Base-by-base conservation (phyloP, 2,329 filamentous ascomycete genomes). In the Fusarium circinatum region DNA sequence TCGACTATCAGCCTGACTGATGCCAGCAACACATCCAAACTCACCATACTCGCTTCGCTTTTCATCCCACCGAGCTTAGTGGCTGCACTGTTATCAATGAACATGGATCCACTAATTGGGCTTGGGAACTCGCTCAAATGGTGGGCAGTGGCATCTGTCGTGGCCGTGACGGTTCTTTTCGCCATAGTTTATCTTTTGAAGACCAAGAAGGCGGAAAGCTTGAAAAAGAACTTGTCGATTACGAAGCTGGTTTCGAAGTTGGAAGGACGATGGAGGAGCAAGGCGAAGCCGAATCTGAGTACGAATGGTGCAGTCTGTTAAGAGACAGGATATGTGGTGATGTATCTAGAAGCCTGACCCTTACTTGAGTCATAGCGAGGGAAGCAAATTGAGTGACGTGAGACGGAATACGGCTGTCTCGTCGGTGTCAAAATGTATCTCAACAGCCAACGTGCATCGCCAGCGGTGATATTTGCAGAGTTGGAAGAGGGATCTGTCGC, bases 301-400 rank as follows among this genome's bases (percentile, higher is more conserved):
- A 22, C 34, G 18, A 54, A 36, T 13, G 32, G 48, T 20, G 3
- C n/a, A 8, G 30, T 8, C 5, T 52, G 22, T 34, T 24, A 8
- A 0, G 4, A 24, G 12, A 6, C 3, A 15, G 6, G 2, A 15
- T 20, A 20, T 18, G 9, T 10, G 6, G 20, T 18, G 12, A 11
- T 15, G 12, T 10, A 9, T n/a, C 6, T 28, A 10, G 7, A 22
- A 20, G 8, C 26, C 44, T 6, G 13, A 5, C 1, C 4, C 8
- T 11, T 28, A 15, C 1, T 28, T 22, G 9, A 14, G 24, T 6
- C 18, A 28, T 22, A 22, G 24, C 6, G 18, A 48, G 3, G 6
- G 20, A 22, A 28, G 26, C 6, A 15, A 15, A 22, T 22, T 0
- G 13, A 28, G 3, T 15, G 26, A 3, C 5, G 11, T 10, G 12